phyloP scores from a whole-genome alignment of 2,329 filamentous ascomycete genomes.

The Tolypocladium pustulatum region DNA sequence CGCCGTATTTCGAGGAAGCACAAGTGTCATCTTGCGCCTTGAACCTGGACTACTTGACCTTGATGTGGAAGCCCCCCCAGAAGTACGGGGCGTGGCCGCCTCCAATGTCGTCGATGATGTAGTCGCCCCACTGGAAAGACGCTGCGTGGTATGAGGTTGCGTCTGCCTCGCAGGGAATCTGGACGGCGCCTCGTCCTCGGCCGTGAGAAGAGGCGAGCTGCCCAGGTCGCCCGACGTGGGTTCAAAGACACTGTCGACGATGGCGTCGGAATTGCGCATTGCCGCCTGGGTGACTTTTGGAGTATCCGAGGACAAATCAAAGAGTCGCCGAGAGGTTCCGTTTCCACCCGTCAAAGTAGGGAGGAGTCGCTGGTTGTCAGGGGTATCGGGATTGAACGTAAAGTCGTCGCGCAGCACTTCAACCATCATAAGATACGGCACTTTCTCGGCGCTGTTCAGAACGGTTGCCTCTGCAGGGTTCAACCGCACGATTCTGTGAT shows the following conservation, averaged over 20 bases:
- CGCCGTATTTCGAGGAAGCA: constrained; percentile 41
- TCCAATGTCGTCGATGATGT: constrained; percentile 51
- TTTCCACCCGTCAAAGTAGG: constrained; percentile 46
- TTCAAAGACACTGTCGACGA: constrained; percentile 69
- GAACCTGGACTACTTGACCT: constrained; percentile 57
- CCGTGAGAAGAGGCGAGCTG: constrained; percentile 58
- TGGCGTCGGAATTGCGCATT: constrained; percentile 30
- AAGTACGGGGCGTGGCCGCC: constrained; percentile 56
- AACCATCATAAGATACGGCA: constrained; percentile 77
- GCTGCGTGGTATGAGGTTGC: constrained; percentile 29
- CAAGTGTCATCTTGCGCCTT: constrained; percentile 49
- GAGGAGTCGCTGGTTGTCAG: constrained; percentile 60
- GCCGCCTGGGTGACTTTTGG: constrained; percentile 35
- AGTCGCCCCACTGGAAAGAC: constrained; percentile 51
- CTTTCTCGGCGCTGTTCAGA: constrained; percentile 76
- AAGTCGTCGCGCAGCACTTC: constrained; percentile 76
- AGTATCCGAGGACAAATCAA: constrained; percentile 57
- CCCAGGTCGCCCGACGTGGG: constrained; percentile 70
- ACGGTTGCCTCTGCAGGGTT: constrained; percentile 80
- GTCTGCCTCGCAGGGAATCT: constrained; percentile 16
- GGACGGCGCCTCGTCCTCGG: constrained; percentile 35
- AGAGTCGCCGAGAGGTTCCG: constrained; percentile 48
- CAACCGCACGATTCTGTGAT: constrained; percentile 73
- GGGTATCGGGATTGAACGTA: constrained; percentile 65
- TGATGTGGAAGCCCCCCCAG: constrained; percentile 51